Base-by-base conservation (phyloP, 768 basidiomycete genomes). In the Collybia nuda region DNA sequence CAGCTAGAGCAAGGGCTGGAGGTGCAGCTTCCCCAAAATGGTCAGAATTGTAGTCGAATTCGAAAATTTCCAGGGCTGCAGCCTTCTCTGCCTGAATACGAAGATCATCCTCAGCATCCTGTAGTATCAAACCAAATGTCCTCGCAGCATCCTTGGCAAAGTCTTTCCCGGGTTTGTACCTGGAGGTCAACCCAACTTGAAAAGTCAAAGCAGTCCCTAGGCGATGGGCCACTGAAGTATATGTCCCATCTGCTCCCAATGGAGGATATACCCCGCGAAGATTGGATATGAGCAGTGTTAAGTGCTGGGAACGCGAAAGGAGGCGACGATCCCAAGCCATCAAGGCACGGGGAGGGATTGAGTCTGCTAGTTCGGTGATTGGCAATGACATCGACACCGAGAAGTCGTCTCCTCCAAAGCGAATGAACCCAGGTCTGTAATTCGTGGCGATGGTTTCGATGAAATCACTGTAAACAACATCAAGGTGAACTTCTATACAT, bases 281-380 rank as follows among this genome's bases (percentile, higher is more conserved):
- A 6, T 84, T 81, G 15, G 79, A 79, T 14, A 88, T 79, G 22
- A 88, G 73, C n/a, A 89, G 75, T 5, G 80, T 80, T 41, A 90
- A 70, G 66, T 86, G 73, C 18, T 80, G 79, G 11, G 77, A 68
- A 24, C 75, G 73, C 4, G 80, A 72, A 18, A 88, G 72, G 5
- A 89, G 74, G 7, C 77, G 77, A 12, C 79, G 72, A 58, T 90
- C 88, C 88, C 88, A 90, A 19, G 86, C 86, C 65, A 86, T 79
- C 26, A 90, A 69, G 8, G 85, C 86, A 32, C 81, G 81, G 2
- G 84, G 75, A 9, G 85, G 76, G 19, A 87, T 80, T 44, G 70
- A 73, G 11, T 74, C 57, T 12, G 81, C 72, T 9, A 86, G 72
- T 8, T 56, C 67, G 50, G 83, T 68, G 36, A 80, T 73, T 9